A percentile compares a stretch with the other conserved stretches of the same genome.
Evolutionary conservation across 1,284 basidiomycete species (phyloP).

Genomic region (Cystobasidium sp.): DNA sequence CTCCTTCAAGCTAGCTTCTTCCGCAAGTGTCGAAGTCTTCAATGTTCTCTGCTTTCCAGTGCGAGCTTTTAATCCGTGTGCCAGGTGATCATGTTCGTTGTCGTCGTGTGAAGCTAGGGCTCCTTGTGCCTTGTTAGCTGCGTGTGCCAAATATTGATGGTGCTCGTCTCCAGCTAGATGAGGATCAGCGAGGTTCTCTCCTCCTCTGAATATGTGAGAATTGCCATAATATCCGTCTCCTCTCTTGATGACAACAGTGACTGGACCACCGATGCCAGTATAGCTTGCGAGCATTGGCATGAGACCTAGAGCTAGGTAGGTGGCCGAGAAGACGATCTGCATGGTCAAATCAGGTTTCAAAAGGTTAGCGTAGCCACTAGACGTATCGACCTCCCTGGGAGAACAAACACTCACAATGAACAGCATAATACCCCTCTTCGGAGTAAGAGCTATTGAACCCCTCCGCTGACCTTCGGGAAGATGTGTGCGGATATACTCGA

Average conservation of each 20-base stretch:
- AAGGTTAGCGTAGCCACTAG: neutral
- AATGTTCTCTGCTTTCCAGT: neutral
- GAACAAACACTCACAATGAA: constrained; percentile 30
- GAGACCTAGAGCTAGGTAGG: constrained; percentile 33
- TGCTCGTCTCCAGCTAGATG: constrained; percentile 34
- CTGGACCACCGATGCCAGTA: constrained; percentile 13
- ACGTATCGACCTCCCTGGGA: neutral
- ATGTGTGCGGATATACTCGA: constrained; percentile 36
- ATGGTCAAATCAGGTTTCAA: neutral
- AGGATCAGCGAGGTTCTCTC: constrained; percentile 27
- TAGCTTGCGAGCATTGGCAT: constrained; percentile 14
- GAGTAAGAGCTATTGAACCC: constrained; percentile 15
- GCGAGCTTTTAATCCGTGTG: neutral
- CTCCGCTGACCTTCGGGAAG: constrained; percentile 12
- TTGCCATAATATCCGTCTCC: constrained; percentile 41
- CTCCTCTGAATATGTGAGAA: constrained; percentile 38
- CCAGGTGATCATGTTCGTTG: neutral
- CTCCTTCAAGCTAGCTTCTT: constrained; percentile 19
- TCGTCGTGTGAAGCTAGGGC: neutral
- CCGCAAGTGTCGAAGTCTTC: constrained; percentile 11
- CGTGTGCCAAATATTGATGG: constrained; percentile 22
- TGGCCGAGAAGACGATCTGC: constrained; percentile 44
- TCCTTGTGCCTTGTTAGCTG: neutral
- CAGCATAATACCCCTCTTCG: constrained; percentile 24
- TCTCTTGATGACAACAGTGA: constrained; percentile 18